Evolutionary conservation across 169 alveolate genomes (phyloP).

Genomic region (Fabrea salina): DNA sequence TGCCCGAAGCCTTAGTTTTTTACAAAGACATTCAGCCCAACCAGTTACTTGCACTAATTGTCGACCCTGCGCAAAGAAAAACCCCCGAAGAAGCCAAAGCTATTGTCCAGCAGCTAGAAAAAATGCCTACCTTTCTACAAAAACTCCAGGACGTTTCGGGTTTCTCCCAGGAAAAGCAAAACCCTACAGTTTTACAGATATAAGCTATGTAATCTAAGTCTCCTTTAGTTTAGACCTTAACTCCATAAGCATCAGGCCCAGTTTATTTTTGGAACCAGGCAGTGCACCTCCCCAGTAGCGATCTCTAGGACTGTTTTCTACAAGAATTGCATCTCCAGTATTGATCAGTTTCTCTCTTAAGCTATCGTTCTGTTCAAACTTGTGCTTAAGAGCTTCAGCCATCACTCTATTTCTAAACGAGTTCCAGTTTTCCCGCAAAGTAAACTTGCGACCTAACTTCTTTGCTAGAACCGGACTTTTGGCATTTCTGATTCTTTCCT

Average conservation of each 20-base stretch:
- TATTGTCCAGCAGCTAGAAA: too few relatives aligned
- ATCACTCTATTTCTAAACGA: neutral
- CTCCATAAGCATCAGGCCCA: neutral
- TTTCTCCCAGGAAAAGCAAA: too few relatives aligned
- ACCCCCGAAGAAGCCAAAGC: too few relatives aligned
- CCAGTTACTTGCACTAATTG: constrained; percentile 7
- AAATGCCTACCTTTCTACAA: too few relatives aligned
- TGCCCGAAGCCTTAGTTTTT: neutral
- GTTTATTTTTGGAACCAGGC: neutral
- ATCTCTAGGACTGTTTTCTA: neutral
- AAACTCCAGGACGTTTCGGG: too few relatives aligned
- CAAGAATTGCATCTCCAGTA: neutral
- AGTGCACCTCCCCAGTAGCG: neutral
- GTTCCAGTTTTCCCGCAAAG: neutral
- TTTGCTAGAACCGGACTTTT: neutral
- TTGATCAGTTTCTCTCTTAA: neutral
- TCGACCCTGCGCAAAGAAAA: too few relatives aligned
- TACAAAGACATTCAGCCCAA: neutral
- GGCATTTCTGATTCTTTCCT: neutral
- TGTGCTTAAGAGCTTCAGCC: neutral
- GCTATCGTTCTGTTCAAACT: neutral
- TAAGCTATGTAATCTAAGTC: too few relatives aligned
- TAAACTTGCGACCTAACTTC: neutral
- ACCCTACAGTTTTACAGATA: too few relatives aligned
- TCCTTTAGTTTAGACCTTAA: neutral